Evolutionary conservation across 192 early-diverging fungal genomes (phyloP).

Genomic region (Coemansia sp.): DNA sequence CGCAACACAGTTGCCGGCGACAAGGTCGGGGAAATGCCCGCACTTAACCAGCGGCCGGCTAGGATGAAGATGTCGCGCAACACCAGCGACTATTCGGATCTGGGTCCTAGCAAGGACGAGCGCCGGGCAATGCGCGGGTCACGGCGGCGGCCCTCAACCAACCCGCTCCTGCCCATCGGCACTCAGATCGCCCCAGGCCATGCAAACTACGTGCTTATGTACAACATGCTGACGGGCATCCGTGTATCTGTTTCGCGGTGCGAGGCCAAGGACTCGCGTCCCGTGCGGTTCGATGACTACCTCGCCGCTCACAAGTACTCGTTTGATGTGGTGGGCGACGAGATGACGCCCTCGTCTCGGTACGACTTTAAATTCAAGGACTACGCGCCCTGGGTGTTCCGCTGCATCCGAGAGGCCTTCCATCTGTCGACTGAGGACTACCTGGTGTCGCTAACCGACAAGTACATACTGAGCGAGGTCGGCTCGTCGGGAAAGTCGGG

Average conservation of each 20-base stretch:
- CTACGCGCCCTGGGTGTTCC: slow-evolving; percentile 97
- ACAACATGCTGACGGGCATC: slow-evolving; percentile 98
- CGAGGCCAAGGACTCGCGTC: slow-evolving; percentile 76
- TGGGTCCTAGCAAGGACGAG: slow-evolving; percentile 25
- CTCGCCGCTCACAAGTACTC: slow-evolving; percentile 87
- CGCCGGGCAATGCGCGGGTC: slow-evolving; percentile 33
- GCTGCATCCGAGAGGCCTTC: slow-evolving; percentile 82
- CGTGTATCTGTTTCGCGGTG: slow-evolving; percentile 85
- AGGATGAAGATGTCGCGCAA: slow-evolving; percentile 35
- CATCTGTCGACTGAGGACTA: slow-evolving; percentile 91
- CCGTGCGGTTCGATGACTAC: slow-evolving; percentile 78
- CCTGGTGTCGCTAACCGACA: slow-evolving; percentile 87
- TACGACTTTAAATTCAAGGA: slow-evolving; percentile 99
- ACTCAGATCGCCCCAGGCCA: slow-evolving; percentile 93
- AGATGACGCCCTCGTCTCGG: slow-evolving; percentile 88
- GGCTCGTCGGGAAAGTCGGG: slow-evolving; percentile 95
- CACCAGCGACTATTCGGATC: slow-evolving; percentile 42
- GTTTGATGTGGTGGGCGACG: slow-evolving; percentile 94
- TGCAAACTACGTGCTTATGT: slow-evolving; percentile 95
- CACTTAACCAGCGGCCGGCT: slow-evolving; percentile 7
- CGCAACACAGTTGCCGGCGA: slow-evolving; percentile 54
- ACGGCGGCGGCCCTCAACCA: slow-evolving; percentile 32
- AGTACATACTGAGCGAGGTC: slow-evolving; percentile 94
- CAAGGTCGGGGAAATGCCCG: slow-evolving; percentile 19
- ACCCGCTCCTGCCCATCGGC: slow-evolving; percentile 54